Base-by-base conservation (phyloP, 1,284 basidiomycete genomes). In the Cutaneotrichosporon dermatis region DNA sequence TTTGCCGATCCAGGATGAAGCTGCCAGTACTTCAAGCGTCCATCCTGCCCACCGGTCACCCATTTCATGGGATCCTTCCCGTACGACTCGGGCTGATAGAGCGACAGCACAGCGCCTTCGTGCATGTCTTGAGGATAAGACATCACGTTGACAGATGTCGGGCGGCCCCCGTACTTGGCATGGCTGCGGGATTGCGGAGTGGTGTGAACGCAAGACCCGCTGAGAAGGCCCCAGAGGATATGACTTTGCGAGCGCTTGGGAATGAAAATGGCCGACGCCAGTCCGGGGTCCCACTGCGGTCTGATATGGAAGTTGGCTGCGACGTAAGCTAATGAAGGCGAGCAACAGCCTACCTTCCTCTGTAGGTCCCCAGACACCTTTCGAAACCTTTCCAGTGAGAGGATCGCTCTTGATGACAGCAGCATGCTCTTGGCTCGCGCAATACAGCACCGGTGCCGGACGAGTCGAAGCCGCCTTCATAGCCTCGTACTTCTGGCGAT, bases 281-380 rank as follows among this genome's bases (percentile, higher is more conserved):
- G 55, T 1, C 53, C 44, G 0, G 64, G 63, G 46, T 74, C 71
- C 45, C 69, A 66, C 54, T 71, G 69, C 1, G 75, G 72, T 6
- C 72, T 70, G 13, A 75, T 63, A 36, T 73, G 72, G 52, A 75
- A 69, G 59, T 75, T 74, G 46, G 75, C 72, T 72, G 69, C 52
- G 69, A 63, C 0, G 69, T 70, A 8, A 75, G 55, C 71, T 72
- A 69, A 51, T 73, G 61, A 4, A 25, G 25, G 25, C 25, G 25
- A 25, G 25, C 25, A 25, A 25, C 25, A 25, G 68, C 72, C 60
- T 35, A 74, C 73, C 68, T 65, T 75, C 71, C 51, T 68, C 58
- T 1, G 69, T 70, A 4, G 76, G 74, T 35, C 75, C 75, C 70
- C 76, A 76, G 59, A 71, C 76, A 0, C 76, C 76, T 51, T 76